Evolutionary conservation across 192 early-diverging fungal species (phyloP).

Genomic region (Thamnidium elegans): DNA sequence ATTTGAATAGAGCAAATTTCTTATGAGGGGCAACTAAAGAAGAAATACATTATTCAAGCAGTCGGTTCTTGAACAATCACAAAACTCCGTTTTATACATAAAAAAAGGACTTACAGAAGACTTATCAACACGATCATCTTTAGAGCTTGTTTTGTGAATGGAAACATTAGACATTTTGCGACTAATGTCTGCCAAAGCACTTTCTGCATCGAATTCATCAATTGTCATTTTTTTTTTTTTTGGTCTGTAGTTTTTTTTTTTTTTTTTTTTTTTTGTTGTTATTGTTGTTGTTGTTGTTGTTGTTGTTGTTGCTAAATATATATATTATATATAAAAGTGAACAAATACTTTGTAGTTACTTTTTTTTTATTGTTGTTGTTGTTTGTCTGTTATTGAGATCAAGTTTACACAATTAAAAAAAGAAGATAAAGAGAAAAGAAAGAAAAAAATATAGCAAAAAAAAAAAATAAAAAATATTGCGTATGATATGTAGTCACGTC

Average conservation of each 20-base stretch:
- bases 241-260: neutral
- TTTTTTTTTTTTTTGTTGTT: neutral
- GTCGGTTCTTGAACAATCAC: no score
- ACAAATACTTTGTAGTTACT: no score
- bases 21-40: neutral
- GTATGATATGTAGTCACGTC: no score
- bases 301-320: neutral
- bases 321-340: no score
- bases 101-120: slow-evolving; percentile 8
- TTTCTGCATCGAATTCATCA: slow-evolving; percentile 35
- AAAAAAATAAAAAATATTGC: neutral
- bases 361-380: no score
- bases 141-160: slow-evolving; percentile 18
- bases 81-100: no score
- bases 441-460: neutral
- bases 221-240: slow-evolving; percentile 21
- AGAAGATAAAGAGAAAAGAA: neutral
- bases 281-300: no score
- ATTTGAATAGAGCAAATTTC: slow-evolving; percentile 6
- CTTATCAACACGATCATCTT: slow-evolving; percentile 15
- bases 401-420: no score
- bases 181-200: slow-evolving; percentile 27
- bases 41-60: neutral
- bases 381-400: no score
- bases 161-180: slow-evolving; percentile 34